Evolutionary conservation across 169 alveolate genomes (phyloP).

Genomic region (Cryptosporidium felis): DNA sequence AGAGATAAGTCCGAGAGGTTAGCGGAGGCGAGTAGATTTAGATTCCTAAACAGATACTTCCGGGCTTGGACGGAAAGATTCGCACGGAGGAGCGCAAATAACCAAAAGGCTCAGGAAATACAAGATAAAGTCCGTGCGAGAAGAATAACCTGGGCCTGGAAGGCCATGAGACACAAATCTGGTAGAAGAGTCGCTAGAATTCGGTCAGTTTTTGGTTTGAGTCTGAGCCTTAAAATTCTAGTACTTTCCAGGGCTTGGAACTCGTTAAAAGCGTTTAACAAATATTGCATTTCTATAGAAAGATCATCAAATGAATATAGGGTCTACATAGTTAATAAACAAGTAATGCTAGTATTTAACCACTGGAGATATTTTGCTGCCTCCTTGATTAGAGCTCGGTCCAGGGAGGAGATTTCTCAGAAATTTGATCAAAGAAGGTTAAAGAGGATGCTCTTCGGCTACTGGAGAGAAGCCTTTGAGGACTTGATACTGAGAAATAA

Average conservation of each 20-base stretch:
- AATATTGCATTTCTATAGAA: too few species aligned
- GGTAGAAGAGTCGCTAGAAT: not conserved
- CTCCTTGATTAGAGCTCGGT: not conserved
- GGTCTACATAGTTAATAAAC: not conserved
- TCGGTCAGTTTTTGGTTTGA: not conserved
- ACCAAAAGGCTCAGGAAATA: too few species aligned
- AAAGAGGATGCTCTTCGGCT: not conserved
- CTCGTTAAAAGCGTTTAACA: not conserved
- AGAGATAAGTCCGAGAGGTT: too few species aligned
- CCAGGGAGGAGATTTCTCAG: not conserved
- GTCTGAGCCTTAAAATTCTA: not conserved
- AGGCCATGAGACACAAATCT: not conserved
- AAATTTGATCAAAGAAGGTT: not conserved
- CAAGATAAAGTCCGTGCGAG: too few species aligned
- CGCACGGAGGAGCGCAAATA: too few species aligned
- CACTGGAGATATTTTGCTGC: slow-evolving; percentile 9
- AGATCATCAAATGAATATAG: not conserved
- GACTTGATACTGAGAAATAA: not conserved
- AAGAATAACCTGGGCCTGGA: too few species aligned
- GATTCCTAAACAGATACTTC: too few species aligned
- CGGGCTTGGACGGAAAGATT: too few species aligned
- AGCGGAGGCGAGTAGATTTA: too few species aligned
- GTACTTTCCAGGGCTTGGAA: not conserved
- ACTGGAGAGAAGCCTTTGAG: not conserved
- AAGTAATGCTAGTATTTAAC: not conserved